Percentiles rank a stretch among this genome's conserved stretches.
Conservation (phyloP, 2,329 filamentous ascomycete genomes). For the Aspergillus melleus region DNA sequence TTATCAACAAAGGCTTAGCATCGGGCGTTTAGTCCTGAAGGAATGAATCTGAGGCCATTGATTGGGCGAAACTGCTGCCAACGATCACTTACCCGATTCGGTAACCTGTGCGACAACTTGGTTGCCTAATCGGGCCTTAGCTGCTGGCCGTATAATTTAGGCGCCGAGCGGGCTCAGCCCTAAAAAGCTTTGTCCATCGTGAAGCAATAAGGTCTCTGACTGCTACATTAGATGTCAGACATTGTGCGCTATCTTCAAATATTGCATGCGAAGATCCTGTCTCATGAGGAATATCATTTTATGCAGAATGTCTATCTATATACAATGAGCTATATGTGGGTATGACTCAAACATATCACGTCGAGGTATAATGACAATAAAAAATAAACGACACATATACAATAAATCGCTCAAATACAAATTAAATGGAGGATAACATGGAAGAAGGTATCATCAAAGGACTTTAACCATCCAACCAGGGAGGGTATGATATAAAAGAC, state of each 20-base stretch:
- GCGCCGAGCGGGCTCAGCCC: background rate
- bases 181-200: background rate
- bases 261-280: no score
- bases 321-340: background rate
- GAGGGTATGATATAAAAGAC: slow-evolving; percentile 1
- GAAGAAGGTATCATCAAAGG: background rate
- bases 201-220: no score
- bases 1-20: background rate
- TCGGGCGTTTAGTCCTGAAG: background rate
- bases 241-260: background rate
- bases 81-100: background rate
- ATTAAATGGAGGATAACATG: slow-evolving; percentile 2
- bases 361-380: background rate
- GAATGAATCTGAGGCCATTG: background rate
- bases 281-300: background rate
- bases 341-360: background rate
- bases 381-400: background rate
- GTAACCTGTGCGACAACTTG: slow-evolving; percentile 1
- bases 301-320: background rate
- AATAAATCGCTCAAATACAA: background rate
- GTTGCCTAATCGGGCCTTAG: background rate
- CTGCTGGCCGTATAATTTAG: background rate
- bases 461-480: slow-evolving; percentile 16
- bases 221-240: no score
- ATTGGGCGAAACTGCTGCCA: background rate